These are phyloP conservation scores for Choiromyces venosus DNA, from an alignment of 495 filamentous ascomycete species.

Conservation along the genomic window DNA sequence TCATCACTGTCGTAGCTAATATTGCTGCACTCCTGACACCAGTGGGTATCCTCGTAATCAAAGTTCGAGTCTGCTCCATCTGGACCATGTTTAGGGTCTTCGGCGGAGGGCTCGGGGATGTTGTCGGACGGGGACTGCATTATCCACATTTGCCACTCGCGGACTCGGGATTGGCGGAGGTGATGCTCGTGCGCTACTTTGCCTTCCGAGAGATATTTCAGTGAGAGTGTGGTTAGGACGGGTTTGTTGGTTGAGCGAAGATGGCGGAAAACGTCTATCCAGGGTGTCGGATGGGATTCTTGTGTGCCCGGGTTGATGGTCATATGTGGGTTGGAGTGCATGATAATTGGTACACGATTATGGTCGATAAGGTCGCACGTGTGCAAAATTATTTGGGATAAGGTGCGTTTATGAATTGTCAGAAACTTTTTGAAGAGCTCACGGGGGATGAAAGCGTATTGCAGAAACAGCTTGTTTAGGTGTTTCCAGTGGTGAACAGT, in stretches of 20 bases:
- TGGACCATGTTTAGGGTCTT: neutral
- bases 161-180: slow-evolving; percentile 1
- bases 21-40: neutral
- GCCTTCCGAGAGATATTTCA: neutral
- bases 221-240: neutral
- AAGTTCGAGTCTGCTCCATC: neutral
- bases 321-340: neutral
- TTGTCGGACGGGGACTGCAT: neutral
- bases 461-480: neutral
- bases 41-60: neutral
- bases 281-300: neutral
- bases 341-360: neutral
- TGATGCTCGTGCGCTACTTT: neutral
- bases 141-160: slow-evolving; percentile 1
- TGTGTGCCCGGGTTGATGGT: neutral
- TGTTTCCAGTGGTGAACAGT: slow-evolving; percentile 1
- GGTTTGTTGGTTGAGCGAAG: neutral
- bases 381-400: neutral
- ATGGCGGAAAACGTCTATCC: neutral
- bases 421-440: neutral
- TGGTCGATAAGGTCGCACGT: neutral
- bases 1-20: neutral
- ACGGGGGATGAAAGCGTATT: neutral
- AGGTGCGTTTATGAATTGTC: neutral
- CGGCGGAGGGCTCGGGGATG: neutral